Percentiles rank a stretch among this genome's conserved stretches.
These are phyloP conservation scores for Pythium dissotocum DNA, from an alignment of 352 stramenopile species.

Conservation along the genomic window DNA sequence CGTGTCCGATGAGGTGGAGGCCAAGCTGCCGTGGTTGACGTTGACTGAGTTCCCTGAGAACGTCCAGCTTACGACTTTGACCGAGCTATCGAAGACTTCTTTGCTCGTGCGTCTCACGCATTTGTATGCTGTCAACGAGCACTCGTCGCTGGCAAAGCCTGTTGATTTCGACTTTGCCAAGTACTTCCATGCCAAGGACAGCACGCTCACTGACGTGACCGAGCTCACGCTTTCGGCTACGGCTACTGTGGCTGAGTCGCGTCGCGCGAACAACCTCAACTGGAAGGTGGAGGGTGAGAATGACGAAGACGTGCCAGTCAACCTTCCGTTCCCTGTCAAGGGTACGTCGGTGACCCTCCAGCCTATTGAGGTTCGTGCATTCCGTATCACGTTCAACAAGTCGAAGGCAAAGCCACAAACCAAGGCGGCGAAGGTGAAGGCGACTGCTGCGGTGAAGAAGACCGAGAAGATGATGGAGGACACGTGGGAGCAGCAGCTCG, in stretches of 20 bases:
- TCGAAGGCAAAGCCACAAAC: not conserved
- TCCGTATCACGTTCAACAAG: conserved; percentile 72
- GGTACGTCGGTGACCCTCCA: conserved; percentile 71
- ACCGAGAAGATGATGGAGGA: conserved; percentile 21
- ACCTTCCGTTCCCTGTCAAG: conserved; percentile 43
- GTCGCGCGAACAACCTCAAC: conserved; percentile 49
- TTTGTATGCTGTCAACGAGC: conserved; percentile 91
- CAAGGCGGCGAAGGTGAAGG: not conserved
- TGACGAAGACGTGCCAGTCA: conserved; percentile 23
- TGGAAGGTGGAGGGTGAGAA: conserved; percentile 52
- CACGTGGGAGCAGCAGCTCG: conserved; percentile 19
- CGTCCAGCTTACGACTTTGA: conserved; percentile 92
- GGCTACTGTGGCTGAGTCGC: conserved; percentile 52
- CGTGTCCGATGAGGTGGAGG: conserved; percentile 32
- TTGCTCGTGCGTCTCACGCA: conserved; percentile 93
- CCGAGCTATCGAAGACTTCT: conserved; percentile 69
- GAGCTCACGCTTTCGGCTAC: conserved; percentile 91
- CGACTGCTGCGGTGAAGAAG: not conserved
- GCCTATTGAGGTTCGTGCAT: conserved; percentile 94
- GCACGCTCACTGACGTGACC: conserved; percentile 55
- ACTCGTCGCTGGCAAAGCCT: conserved; percentile 72
- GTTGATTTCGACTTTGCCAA: conserved; percentile 72
- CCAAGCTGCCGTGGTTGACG: conserved; percentile 67
- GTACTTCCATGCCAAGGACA: conserved; percentile 55
- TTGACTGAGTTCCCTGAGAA: conserved; percentile 87